Evolutionary conservation across 2,329 filamentous ascomycete genomes (phyloP), one percentile per base, ranked within the genome.

Genomic region (Acephala macrosclerotiorum): DNA sequence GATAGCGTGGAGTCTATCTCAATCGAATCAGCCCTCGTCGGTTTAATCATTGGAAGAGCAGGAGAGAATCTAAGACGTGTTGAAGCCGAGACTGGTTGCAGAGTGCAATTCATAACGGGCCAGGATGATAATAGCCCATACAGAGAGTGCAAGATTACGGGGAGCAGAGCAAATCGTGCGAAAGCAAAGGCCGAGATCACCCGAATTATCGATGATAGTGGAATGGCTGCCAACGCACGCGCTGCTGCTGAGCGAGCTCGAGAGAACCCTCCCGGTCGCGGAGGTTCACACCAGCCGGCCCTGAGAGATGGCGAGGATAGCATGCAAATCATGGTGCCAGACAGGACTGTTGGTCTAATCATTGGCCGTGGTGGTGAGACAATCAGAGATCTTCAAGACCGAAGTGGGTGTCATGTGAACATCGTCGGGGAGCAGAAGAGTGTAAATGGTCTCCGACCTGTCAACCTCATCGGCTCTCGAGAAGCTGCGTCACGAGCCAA

Each of bases 341-440:
- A 97, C 80, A 90, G 93, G 74, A 97, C 94, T 9, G 94, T 97
- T 66, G 94, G 94, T 60, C 83, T 97, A 55, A 97, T 97, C 73
- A 97, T 97, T 75, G 94, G 94, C n/a, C 91, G 94, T 71, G 93
- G 93, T 47, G 94, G 94, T 66, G 94, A 97, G 80, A 97, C 94
- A 1, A 97, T 97, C 74, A 90, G 93, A 75, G 94, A 97, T 76
- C 84, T 97, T 26, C 94, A 97, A 80, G 94, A 97, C 78, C 87
- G 92, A 68, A 96, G 92, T 73, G 92, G 92, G n/a, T 97, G 94
- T 77, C 94, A 97, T 78, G 93, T 97, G 77, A 97, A 97, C 78
- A 97, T 97, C 75, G 92, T 97, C 47, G 92, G 92, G 73, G 94
- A 97, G 80, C 93, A 93, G 71, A 96, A 97, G 84, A 97, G 93